Base-by-base conservation (phyloP, 306 rosid species). In the Vigna radiata region DNA sequence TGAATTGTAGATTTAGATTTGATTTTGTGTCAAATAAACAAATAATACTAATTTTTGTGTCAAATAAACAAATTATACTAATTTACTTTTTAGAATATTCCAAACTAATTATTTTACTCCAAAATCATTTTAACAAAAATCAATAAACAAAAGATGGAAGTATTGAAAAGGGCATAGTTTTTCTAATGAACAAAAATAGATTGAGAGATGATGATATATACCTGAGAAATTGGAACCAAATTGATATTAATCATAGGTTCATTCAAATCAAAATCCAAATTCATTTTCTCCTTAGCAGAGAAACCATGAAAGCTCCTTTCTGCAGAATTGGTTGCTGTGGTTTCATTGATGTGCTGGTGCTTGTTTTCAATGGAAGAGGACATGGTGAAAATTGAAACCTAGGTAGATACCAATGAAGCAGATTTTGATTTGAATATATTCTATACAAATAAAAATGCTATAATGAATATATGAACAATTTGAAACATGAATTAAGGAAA, bases 161-260 rank as follows among this genome's bases (percentile, higher is more conserved):
- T 39, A 39, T 39, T 39, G 11, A 39, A 39, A 39, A 41, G 13
- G 46, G 46, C 2, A 41, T 11, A 41, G 3, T 9, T 2, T 44
- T 27, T 27, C 4, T 44, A 10, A 44, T 44, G 15, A 44, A 44
- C 5, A 44, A 8, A 21, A 21, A 41, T 8, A 41, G 4, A 41
- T 8, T 41, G 44, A 25, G 8, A 37, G 9, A 1, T 2, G 44
- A 39, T 8, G 10, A 2, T 39, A 44, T 39, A 44, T 73, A 73
- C 96, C 87, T 81, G 87, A 65, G 83, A 62, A 74, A 84, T 77
- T 46, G 86, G 88, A 9, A 85, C 83, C 89, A 87, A 4, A 36
- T 61, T 84, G 52, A 87, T 43, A 7, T 79, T 83, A 77, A 86
- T 85, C 55, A 75, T 39, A 29, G 63, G 78, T 59, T 72, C 29